Base-by-base conservation (phyloP, 2,329 filamentous ascomycete genomes). In the Penicillium sp. region DNA sequence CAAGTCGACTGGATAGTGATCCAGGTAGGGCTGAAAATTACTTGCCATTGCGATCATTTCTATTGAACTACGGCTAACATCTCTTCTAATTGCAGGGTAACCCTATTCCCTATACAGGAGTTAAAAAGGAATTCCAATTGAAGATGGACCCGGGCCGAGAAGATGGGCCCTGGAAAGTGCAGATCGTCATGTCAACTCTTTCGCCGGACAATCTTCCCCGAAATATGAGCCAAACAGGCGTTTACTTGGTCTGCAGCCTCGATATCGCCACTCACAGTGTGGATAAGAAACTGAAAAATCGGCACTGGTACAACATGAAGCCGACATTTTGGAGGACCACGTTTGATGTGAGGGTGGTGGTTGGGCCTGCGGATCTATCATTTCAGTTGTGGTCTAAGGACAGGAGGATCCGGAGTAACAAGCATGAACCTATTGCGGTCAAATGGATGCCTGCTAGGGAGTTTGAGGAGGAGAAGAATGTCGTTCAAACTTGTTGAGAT, bases 351-450 rank as follows among this genome's bases (percentile, higher is more conserved):
- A 64, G 56, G 33, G 63, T 71, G 2, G 60, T 72, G 0, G 60
- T 71, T 45, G 68, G 69, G 6, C 55, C 65, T 14, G 68, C 68
- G 1, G 69, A 73, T 51, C 53, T 74, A 16, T 63, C 63, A 11
- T 72, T 73, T 27, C 63, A 71, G 48, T 35, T 73, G 5, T 69
- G 65, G 62, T 67, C 63, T 10, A 64, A 62, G 30, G 62, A 67
- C n/a, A 58, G 53, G 20, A 54, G 55, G 13, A 60, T 71, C 16
- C 36, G 51, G 8, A 64, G 55, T 27, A 55, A 42, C 4, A 54
- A 60, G 7, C 62, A 70, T 56, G 63, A 68, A 30, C 55, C 63
- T 11, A 68, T 72, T 40, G 51, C 56, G 5, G 66, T 72, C 16
- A 62, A 62, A 28, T 71, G 70, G 69, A 63, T 65, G 57, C 57